These are phyloP conservation scores for Xylaria sp. DNA, from an alignment of 2,329 filamentous ascomycete genomes.

Conservation along the genomic window DNA sequence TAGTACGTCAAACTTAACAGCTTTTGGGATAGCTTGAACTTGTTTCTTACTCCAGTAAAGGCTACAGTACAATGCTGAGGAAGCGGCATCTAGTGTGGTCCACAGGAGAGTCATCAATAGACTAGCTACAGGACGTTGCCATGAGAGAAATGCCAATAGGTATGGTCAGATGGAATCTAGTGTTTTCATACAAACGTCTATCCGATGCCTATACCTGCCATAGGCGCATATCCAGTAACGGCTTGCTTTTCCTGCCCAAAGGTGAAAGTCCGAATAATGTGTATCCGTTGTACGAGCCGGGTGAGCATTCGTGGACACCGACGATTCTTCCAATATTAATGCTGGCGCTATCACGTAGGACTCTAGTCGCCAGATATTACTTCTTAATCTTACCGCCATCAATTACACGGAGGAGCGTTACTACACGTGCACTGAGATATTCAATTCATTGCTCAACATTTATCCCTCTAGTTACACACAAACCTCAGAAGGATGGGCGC, in stretches of 20 bases:
- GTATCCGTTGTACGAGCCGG: background rate
- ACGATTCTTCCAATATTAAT: conserved; percentile 27
- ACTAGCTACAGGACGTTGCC: too few species aligned
- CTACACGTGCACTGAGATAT: background rate
- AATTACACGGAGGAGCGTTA: background rate
- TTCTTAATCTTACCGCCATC: background rate
- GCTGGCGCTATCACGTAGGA: conserved; percentile 15
- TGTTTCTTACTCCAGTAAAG: background rate
- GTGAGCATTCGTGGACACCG: conserved; percentile 26
- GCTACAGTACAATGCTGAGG: background rate
- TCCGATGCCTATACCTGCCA: background rate
- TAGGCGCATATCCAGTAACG: conserved; percentile 12
- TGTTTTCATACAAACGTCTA: background rate
- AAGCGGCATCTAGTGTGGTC: background rate
- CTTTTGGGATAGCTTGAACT: background rate
- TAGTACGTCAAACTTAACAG: background rate
- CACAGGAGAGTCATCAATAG: conserved; percentile 16
- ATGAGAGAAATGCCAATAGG: conserved; percentile 1
- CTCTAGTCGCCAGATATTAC: conserved; percentile 6
- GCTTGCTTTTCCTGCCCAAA: conserved; percentile 22
- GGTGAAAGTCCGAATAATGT: conserved; percentile 31
- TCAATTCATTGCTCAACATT: conserved; percentile 5
- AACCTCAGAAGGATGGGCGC: conserved; percentile 6
- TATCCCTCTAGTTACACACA: background rate
- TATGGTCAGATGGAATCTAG: background rate